phyloP scores from a whole-genome alignment of 805 yeast species.

The Monosporozyma yasuniensis region DNA sequence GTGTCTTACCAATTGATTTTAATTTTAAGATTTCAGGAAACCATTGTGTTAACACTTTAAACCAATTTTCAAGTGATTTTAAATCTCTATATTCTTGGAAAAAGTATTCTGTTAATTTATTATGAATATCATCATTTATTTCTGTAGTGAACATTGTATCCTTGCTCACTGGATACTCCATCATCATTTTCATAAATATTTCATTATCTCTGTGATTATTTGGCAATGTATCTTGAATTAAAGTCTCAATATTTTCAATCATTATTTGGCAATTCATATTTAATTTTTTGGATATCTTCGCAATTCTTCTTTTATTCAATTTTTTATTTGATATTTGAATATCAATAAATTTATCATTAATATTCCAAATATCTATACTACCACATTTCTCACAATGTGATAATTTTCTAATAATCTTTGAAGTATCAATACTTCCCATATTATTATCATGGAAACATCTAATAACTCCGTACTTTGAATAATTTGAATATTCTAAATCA shows the following conservation, averaged over 20 bases:
- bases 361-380: conserved; percentile 42
- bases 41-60: conserved; percentile 48
- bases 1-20: conserved; percentile 66
- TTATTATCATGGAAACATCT: conserved; percentile 11
- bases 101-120: conserved; percentile 29
- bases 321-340: conserved; percentile 24
- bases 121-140: not conserved
- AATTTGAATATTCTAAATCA: not conserved
- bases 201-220: not conserved
- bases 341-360: conserved; percentile 39
- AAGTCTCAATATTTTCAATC: not conserved
- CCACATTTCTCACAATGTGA: not conserved
- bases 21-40: conserved; percentile 56
- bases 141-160: not conserved
- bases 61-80: conserved; percentile 64
- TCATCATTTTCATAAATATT: not conserved
- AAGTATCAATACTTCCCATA: not conserved
- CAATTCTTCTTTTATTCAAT: conserved; percentile 2
- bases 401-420: not conserved
- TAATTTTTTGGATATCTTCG: conserved; percentile 12
- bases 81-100: conserved; percentile 63
- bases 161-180: not conserved
- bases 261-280: conserved; percentile 11
- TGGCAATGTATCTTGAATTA: not conserved
- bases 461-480: not conserved